Evolutionary conservation across 306 rosid genomes (phyloP), one percentile per base, ranked within the genome.

Genomic region (Cotoneaster glaucophyllus): DNA sequence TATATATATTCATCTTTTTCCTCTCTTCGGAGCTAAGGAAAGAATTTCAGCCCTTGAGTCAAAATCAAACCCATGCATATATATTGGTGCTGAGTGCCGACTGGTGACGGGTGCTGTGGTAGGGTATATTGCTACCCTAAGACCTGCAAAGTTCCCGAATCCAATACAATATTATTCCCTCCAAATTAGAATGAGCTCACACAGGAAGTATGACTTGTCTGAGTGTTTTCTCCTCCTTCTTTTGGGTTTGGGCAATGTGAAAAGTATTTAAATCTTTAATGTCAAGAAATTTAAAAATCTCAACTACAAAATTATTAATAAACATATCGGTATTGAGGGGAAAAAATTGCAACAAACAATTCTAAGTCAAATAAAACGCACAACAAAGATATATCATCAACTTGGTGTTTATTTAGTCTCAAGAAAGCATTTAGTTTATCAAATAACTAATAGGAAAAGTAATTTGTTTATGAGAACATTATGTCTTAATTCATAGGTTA

Each of bases 1-100:
- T n/a, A n/a, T n/a, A n/a, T 48, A 14, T 48, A 5, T 24, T 15
- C 45, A 1, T 53, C 43, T 31, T 24, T 17, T 21, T 67, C 50
- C 11, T 74, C 76, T 61, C 86, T 83, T 83, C 73, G 84, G 58
- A 58, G 86, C 84, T 83, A 79, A 83, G 86, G 50, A 76, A 83
- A 69, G 86, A 83, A 83, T 72, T 83, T 73, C 39, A 70, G 18
- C 57, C 11, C 29, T 9, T 8, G 67, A 63, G 74, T 56, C 74
- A 74, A 75, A 45, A 70, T 52, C 22, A 61, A 45, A 45, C 54
- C 41, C 76, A 82, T 15, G 13, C 71, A 41, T 59, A 3, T 24
- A 62, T 58, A 25, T 59, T 59, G 11, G 19, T 63, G 15, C 32
- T 61, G 34, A 28, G 34, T 61, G 29, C 31, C 25, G 32, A 45